Evolutionary conservation across 2,329 filamentous ascomycete species (phyloP), one percentile per base, ranked within the genome.

Genomic region (Bertia moriformis): DNA sequence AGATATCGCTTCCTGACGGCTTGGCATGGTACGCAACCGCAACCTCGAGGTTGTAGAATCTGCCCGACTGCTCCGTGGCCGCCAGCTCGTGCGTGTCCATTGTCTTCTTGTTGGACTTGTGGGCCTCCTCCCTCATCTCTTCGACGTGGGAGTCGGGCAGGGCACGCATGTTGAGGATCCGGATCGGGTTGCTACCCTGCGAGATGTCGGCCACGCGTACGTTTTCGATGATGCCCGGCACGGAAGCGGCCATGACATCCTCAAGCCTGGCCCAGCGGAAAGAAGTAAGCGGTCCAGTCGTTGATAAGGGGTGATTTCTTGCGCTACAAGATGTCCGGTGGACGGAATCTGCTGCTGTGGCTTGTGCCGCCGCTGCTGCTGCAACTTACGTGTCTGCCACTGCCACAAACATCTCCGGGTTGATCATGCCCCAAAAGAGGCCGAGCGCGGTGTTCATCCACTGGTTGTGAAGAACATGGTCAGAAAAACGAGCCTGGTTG

Each of bases 241-340:
- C 83, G 0, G 86, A 94, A 15, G 88, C 89, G 55, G 93, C 87
- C 89, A 96, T 96, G 47, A 96, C 83, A 55, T 96, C 89, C 59
- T 70, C 55, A 0, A 41, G 3, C 12, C 22, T 27, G 22, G 22
- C 7, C n/a, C 7, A n/a, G n/a, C n/a, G 22, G 22, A 10, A n/a
- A n/a, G 7, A 27, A 27, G 22, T 27, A 27, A 27, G 22, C n/a
- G 22, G 7, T n/a, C 7, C 7, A 10, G 22, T 10, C n/a, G 22
- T 10, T 27, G 22, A 27, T 27, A n/a, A n/a, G n/a, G 22, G 22
- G 22, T 7, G 22, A 27, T 27, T n/a, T n/a, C n/a, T n/a, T n/a
- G n/a, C n/a, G n/a, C n/a, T n/a, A n/a, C n/a, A n/a, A n/a, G n/a
- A n/a, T n/a, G n/a, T n/a, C n/a, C n/a, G n/a, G 15, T 46, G 55